phyloP scores from a whole-genome alignment of 345 rosid genomes.

The Draba incana region DNA sequence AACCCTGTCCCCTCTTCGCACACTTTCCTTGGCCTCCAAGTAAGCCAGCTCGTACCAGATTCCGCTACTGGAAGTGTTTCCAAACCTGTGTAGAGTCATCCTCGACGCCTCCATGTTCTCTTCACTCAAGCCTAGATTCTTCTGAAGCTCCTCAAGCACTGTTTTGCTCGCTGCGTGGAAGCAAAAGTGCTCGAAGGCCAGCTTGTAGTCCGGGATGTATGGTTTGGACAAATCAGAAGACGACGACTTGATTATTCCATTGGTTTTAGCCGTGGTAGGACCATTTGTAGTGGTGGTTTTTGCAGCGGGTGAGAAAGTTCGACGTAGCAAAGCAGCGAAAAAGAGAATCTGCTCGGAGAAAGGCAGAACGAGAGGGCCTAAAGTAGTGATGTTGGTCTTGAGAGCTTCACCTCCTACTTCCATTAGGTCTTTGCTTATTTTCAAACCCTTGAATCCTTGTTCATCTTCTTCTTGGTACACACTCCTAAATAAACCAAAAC shows the following conservation, averaged over 20 bases:
- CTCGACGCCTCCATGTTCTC: conserved; percentile 82
- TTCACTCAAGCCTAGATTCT: conserved; percentile 80
- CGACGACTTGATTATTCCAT: conserved; percentile 23
- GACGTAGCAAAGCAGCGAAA: conserved; percentile 62
- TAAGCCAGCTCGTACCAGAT: conserved; percentile 92
- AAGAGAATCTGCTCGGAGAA: conserved; percentile 94
- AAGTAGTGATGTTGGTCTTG: conserved; percentile 92
- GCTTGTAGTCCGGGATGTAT: conserved; percentile 95
- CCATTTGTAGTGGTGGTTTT: conserved; percentile 16
- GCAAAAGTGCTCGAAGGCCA: conserved; percentile 93
- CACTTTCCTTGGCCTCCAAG: conserved; percentile 84
- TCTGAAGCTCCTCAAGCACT: conserved; percentile 80
- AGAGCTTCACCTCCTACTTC: conserved; percentile 93
- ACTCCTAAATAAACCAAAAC: conserved; percentile 49
- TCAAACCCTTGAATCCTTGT: conserved; percentile 69
- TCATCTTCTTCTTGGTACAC: conserved; percentile 90
- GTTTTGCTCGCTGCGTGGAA: conserved; percentile 84
- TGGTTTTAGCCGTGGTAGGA: conserved; percentile 2
- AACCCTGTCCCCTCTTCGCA: conserved; percentile 72
- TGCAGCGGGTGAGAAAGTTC: conserved; percentile 38
- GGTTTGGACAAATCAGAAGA: conserved; percentile 54
- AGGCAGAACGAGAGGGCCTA: conserved; percentile 90
- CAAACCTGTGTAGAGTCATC: conserved; percentile 86
- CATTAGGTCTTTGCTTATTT: conserved; percentile 77
- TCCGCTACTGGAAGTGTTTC: conserved; percentile 92